Base-by-base conservation (phyloP, 2,329 filamentous ascomycete genomes). In the Nigrograna mackinnonii region DNA sequence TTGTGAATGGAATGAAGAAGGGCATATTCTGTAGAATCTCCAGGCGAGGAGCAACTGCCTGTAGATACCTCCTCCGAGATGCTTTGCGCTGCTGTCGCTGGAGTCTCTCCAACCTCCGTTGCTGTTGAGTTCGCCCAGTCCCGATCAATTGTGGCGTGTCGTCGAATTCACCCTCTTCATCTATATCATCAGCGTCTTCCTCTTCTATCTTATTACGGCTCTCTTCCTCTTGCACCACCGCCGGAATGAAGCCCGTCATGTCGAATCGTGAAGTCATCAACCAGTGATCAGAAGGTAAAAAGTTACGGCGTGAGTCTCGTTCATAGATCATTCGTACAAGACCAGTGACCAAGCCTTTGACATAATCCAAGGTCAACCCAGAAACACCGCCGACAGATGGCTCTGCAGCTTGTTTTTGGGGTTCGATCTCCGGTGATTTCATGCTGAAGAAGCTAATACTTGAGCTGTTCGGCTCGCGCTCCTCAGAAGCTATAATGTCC, bases 21-120 rank as follows among this genome's bases (percentile, higher is more conserved):
- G 94, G 94, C 85, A 99, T 95, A 59, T 97, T 95, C 54, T 94
- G 86, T 37, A 99, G 71, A 4, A 99, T 88, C 60, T 96, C 91
- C 7, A 96, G 75, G 54, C 92, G 86, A 1, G 94, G 92, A 1
- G 87, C 89, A 47, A 96, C 83, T 12, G 86, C 80, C 35, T 91
- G 88, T 18, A 95, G 72, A 47, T 88, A 81, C 51, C 88, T 84
- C 53, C 85, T 84, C 26, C 85, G 79, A 32, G 84, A 84, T 5
- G 80, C 78, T 58, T 83, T 84, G 49, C 83, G 80, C 57, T 89
- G 83, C 51, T 84, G 80, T 28, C 77, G 75, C 50, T 81, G 80
- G 33, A 87, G 67, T 41, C 76, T 74, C 60, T 91, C 86, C 16
- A 85, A 71, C 26, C 76, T 72, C 35, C 82, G 79, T 11, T 82